These are phyloP conservation scores for Tilletia setariae DNA, from an alignment of 1,284 basidiomycete species.

Conservation along the genomic window DNA sequence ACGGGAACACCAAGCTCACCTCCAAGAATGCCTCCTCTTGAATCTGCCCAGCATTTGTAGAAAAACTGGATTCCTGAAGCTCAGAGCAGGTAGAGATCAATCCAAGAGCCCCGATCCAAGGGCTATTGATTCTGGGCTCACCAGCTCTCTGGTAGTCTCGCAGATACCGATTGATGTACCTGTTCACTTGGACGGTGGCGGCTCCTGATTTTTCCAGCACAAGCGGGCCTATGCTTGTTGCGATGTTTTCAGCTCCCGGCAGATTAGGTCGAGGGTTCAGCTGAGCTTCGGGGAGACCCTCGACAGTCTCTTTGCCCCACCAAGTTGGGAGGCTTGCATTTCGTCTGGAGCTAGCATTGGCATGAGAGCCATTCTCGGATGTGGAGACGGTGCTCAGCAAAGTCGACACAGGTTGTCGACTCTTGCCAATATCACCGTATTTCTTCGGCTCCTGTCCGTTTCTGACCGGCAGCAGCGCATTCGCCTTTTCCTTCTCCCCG, in stretches of 20 bases:
- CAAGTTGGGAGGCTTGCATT: not conserved
- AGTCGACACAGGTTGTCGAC: no score
- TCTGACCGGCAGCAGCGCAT: no score
- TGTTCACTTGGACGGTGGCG: constrained; percentile 61
- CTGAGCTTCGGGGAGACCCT: not conserved
- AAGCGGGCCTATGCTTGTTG: not conserved
- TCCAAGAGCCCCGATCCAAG: no score
- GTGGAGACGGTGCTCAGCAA: not conserved
- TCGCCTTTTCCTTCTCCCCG: no score
- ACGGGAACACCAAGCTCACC: not conserved
- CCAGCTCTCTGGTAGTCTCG: constrained; percentile 78
- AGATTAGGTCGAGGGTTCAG: not conserved
- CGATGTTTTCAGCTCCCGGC: not conserved
- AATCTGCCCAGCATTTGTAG: constrained; percentile 65
- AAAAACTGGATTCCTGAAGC: constrained; percentile 66
- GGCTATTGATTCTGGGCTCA: not conserved
- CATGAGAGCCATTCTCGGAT: not conserved
- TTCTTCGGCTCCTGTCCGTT: no score
- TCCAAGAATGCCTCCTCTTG: constrained; percentile 68
- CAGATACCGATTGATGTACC: constrained; percentile 71
- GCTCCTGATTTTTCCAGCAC: not conserved
- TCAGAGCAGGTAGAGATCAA: not conserved
- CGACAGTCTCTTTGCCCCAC: constrained; percentile 4
- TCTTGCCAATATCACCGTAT: no score
- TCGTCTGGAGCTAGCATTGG: not conserved